Base-by-base conservation (phyloP, 108 stramenopile species). In the Schizochytrium sp. region DNA sequence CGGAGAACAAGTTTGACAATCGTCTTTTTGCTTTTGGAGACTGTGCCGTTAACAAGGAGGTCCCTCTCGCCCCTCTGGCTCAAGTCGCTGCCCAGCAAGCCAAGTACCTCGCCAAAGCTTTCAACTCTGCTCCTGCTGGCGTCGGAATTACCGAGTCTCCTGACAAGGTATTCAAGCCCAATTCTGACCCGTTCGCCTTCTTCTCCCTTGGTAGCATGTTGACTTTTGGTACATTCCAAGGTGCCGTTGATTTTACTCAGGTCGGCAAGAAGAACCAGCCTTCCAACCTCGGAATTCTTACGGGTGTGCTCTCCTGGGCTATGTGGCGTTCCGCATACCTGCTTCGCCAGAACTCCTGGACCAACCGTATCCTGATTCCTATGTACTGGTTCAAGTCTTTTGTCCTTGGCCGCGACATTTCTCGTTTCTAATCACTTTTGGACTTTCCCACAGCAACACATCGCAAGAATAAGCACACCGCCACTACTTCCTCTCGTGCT, bases 311-410 rank as follows among this genome's bases (percentile, higher is more conserved):
- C 49, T 96, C 96, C 8, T 92, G 95, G 46, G 47, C 94, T 8
- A 58, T 96, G 49, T 98, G 97, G 97, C 89, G 96, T 56, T 92
- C 93, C 61, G 96, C 95, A 12, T 98, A 98, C 88, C 95, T 95
- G 94, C 93, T 94, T 42, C 95, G 95, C 87, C 96, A 94, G 72
- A 88, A 96, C 50, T 94, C 88, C 83, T 94, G 59, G 87, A 89
- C 91, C 72, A 96, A 95, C 94, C 96, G 95, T 90, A 91, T 97
- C 41, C 87, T 97, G 56, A 98, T 99, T 57, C 98, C 98, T 1
- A 96, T 98, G 96, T 95, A 97, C 92, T 99, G 99, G 99, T 96
- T 98, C 89, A 98, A 98, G 92, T 92, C 94, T 3, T 93, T 94
- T 42, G 57, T 98, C 3, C 98, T 98, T 90, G 99, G 99, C 1